These are phyloP conservation scores for Baorangia bicolor DNA, from an alignment of 768 basidiomycete genomes.

Conservation along the genomic window DNA sequence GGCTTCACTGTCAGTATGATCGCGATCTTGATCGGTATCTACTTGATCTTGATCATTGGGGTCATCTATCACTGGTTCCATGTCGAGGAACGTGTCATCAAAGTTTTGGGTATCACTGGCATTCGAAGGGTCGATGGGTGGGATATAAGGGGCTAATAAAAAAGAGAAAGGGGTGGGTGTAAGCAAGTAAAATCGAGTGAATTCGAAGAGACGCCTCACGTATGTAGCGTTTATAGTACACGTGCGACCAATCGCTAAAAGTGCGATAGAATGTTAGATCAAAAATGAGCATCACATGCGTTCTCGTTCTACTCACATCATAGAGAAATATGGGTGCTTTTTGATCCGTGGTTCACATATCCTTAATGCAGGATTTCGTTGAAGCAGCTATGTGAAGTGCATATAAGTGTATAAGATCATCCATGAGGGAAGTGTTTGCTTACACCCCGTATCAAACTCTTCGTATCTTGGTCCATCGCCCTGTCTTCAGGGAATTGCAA, in stretches of 20 bases:
- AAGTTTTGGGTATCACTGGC: constrained; percentile 98
- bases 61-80: constrained; percentile 89
- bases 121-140: constrained; percentile 85
- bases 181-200: constrained; percentile 4
- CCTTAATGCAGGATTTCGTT: constrained; percentile 87
- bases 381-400: constrained; percentile 62
- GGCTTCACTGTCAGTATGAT: constrained; percentile 66
- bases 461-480: constrained; percentile 93
- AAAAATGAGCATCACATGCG: constrained; percentile 3
- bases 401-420: constrained; percentile 8
- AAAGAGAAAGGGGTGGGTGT: constrained; percentile 13
- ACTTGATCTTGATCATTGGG: constrained; percentile 57
- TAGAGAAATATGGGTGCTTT: constrained; percentile 91
- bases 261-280: constrained; percentile 16
- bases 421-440: constrained; percentile 31
- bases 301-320: constrained; percentile 61
- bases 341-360: constrained; percentile 94
- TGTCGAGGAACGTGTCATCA: constrained; percentile 94
- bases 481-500: constrained; percentile 86
- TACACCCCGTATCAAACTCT: constrained; percentile 92
- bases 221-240: constrained; percentile 92
- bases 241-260: constrained; percentile 86
- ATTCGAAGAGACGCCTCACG: constrained; percentile 48
- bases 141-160: constrained; percentile 81
- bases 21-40: constrained; percentile 69